Evolutionary conservation across 192 early-diverging fungal genomes (phyloP).

Genomic region (Rhizoclosmatium globosum): DNA sequence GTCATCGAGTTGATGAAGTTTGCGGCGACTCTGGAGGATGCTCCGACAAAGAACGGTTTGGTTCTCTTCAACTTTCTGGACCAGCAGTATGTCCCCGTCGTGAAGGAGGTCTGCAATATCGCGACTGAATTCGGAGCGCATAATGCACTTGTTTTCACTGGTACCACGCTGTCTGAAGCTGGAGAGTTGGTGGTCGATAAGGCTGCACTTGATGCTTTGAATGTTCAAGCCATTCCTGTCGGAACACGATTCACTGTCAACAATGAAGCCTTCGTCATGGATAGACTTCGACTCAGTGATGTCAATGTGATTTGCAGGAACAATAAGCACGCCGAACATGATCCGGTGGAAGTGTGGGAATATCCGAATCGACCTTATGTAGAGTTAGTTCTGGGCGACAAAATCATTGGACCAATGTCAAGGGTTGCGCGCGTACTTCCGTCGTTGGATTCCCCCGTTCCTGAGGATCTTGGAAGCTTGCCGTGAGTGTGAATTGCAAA

Average conservation of each 20-base stretch:
- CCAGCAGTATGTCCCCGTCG: background rate
- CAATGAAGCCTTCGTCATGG: constrained; percentile 6
- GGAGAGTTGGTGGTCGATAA: background rate
- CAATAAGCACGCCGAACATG: too few relatives aligned
- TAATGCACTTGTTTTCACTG: constrained; percentile 2
- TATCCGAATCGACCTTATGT: constrained; percentile 7
- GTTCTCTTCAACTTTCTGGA: constrained; percentile 1
- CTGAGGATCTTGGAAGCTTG: background rate
- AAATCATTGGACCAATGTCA: background rate
- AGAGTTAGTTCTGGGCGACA: background rate
- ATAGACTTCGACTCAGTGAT: background rate
- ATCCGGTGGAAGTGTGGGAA: too few relatives aligned
- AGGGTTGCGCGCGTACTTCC: background rate
- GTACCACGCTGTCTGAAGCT: background rate
- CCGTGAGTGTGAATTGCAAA: background rate
- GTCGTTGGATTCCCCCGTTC: background rate
- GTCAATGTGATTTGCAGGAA: background rate
- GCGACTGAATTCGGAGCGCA: background rate
- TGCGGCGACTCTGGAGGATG: background rate
- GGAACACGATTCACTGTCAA: background rate
- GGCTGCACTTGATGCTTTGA: background rate
- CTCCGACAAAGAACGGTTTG: background rate
- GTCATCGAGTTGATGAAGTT: background rate
- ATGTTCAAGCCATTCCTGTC: background rate
- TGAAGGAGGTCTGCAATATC: constrained; percentile 1